Base-by-base conservation (phyloP, 352 stramenopile species). In the Globisporangium lucens region DNA sequence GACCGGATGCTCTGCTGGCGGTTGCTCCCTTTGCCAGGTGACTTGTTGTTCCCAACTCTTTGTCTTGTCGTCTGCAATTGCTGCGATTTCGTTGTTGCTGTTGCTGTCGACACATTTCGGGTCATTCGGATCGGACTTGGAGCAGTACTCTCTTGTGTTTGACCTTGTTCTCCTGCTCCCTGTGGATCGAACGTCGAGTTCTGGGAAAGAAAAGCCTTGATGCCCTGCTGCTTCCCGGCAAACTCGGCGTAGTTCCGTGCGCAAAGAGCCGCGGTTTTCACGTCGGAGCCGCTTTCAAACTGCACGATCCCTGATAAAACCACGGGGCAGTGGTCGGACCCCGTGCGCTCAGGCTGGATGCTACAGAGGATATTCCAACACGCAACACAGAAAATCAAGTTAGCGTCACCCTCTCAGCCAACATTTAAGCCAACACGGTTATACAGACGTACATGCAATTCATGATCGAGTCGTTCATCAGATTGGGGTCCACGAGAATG, bases 271-370 rank as follows among this genome's bases (percentile, higher is more conserved):
- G 80, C 76, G n/a, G 69, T 78, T 61, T 74, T 81, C 9, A 12
- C 60, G 6, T 51, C 43, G 8, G 59, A 46, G 33, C 33, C 52
- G 9, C 56, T 22, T 33, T 79, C 55, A 4, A 89, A 57, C 27
- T 83, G 72, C 15, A 90, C 69, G 17, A 73, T 65, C 24, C 72
- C 75, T 30, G 71, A 75, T 60, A 88, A 75, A 9, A 80, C 53
- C 13, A 94, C 87, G n/a, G 87, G 85, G 52, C 87, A 95, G 56
- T 95, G 87, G 66, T 95, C 87, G 0, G 87, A 95, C 36, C 87
- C 87, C 20, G 83, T 47, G 24, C 80, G 83, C 20, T 84, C 74
- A 47, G 79, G 67, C 46, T 93, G 74, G 49, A 90, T 77, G 56
- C 80, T 87, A 56, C 13, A 33, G 2, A 51, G 17, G 7, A 24